Base-by-base conservation (phyloP, 805 yeast genomes). In the Naumovozyma castellii region DNA sequence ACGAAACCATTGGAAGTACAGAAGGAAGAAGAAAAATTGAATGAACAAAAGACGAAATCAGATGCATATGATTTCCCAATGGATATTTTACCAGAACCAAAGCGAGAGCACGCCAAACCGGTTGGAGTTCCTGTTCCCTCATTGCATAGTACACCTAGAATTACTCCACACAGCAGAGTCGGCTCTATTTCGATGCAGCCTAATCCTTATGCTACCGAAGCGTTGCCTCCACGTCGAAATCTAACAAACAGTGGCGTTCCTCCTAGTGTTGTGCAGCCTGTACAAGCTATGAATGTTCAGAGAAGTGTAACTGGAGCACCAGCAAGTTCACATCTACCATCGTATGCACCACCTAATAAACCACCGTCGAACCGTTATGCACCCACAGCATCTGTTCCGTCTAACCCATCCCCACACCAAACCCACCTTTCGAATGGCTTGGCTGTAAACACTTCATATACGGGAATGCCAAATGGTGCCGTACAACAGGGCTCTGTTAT, bases 51-150 rank as follows among this genome's bases (percentile, higher is more conserved):
- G 56, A 71, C 72, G 49, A 78, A 76, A 54, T 72, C 79, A n/a
- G 85, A 80, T 61, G 86, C 87, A 0, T 82, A 80, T 49, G 92
- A 82, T 52, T 80, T 82, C 51, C 90, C 90, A 1, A 62, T 66
- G 16, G 75, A 68, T 34, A 54, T 82, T 34, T 60, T 80, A 10
- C 61, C 70, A 1, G 66, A 63, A 17, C 66, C 51, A 50, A 55
- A 50, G 30, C 48, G 48, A 32, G 64, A 42, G 45, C 67, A 56
- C 63, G 73, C 51, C 50, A 71, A 46, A 46, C 70, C 56, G 34
- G 73, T 53, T 4, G 42, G 50, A 15, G 48, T 60, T 5, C 45
- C 46, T 8, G 22, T 47, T 14, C 48, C 49, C 22, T 20, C 43
- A 16, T 37, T 46, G 3, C 39, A 44, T 4, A 43, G 54, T 5